phyloP scores from a whole-genome alignment of 1,284 basidiomycete species.

The Puccinia brachypodii region DNA sequence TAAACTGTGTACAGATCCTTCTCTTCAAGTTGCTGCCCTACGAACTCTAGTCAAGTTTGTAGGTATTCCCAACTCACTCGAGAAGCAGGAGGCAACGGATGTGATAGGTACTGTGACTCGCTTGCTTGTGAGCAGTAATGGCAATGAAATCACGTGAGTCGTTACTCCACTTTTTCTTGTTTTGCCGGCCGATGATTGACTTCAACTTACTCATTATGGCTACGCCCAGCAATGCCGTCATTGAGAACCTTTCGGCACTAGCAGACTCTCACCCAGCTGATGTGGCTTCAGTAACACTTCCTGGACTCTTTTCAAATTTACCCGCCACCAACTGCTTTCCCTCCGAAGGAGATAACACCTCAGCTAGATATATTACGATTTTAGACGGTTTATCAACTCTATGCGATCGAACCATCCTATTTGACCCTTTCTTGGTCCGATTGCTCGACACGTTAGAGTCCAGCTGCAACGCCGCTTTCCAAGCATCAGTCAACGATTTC shows the following conservation, averaged over 20 bases:
- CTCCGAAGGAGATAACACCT: constrained; percentile 53
- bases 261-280: constrained; percentile 67
- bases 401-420: constrained; percentile 73
- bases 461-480: constrained; percentile 62
- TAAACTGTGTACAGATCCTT: background rate
- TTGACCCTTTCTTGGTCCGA: constrained; percentile 78
- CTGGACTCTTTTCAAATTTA: constrained; percentile 72
- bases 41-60: constrained; percentile 16
- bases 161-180: background rate
- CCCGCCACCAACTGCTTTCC: constrained; percentile 48
- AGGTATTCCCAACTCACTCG: constrained; percentile 12
- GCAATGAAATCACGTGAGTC: constrained; percentile 25
- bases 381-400: constrained; percentile 73
- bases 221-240: constrained; percentile 65
- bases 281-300: constrained; percentile 74
- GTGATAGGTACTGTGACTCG: constrained; percentile 24
- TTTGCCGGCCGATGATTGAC: background rate
- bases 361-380: constrained; percentile 65
- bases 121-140: constrained; percentile 11
- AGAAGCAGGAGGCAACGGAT: constrained; percentile 7
- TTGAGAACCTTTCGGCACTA: constrained; percentile 70
- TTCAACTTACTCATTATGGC: constrained; percentile 5
- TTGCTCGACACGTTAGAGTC: constrained; percentile 74
- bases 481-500: constrained; percentile 51
- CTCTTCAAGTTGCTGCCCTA: constrained; percentile 23